Conservation (phyloP, 2,329 filamentous ascomycete genomes). For the Coniochaeta sp. region DNA sequence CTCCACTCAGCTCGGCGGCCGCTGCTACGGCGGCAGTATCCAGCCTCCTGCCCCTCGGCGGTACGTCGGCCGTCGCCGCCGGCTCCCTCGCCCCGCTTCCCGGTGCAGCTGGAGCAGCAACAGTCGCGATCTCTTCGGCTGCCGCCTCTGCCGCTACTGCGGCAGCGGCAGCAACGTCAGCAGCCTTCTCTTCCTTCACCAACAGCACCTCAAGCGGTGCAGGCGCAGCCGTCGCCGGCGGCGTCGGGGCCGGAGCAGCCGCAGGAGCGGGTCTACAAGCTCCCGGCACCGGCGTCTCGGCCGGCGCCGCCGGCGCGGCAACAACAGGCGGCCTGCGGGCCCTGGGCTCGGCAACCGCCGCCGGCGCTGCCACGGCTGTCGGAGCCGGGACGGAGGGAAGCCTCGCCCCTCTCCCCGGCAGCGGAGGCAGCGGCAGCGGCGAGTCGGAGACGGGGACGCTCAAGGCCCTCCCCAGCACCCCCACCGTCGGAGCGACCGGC, state of each 20-base stretch:
- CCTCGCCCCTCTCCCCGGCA: background rate
- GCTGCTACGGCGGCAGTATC: background rate
- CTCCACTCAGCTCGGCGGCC: background rate
- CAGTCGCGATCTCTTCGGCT: background rate
- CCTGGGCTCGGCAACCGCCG: background rate
- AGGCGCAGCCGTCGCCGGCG: background rate
- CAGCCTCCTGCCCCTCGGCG: background rate
- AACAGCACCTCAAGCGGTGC: background rate
- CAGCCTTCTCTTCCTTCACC: background rate
- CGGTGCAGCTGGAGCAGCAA: background rate
- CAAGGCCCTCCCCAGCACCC: background rate
- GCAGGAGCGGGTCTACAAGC: background rate
- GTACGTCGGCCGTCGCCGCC: background rate
- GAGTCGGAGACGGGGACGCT: background rate
- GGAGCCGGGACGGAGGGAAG: background rate
- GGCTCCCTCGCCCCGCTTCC: background rate
- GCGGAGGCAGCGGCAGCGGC: background rate
- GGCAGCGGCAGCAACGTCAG: background rate
- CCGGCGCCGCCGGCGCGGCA: background rate
- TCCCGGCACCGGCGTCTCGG: background rate
- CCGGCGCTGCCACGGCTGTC: background rate
- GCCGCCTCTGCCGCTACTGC: background rate
- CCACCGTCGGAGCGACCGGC: background rate
- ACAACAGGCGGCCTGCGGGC: background rate
- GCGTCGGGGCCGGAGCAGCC: background rate